These are phyloP conservation scores for Heritiera littoralis DNA, from an alignment of 345 rosid species.

Conservation along the genomic window DNA sequence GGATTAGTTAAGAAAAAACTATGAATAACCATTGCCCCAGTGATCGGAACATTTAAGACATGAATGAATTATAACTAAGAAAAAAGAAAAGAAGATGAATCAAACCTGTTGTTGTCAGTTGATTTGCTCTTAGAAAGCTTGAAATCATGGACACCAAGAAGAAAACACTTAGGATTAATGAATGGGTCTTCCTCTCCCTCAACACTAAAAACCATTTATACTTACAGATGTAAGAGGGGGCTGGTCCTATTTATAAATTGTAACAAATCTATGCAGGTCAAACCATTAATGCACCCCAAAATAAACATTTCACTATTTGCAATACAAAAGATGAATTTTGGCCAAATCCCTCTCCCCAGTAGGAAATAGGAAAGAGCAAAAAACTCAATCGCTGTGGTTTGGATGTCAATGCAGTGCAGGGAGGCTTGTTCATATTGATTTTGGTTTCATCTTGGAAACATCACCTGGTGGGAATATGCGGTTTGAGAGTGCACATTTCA, in stretches of 20 bases:
- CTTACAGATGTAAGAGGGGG: neutral
- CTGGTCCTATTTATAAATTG: neutral
- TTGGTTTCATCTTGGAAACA: conserved; percentile 93
- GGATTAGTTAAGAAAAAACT: neutral
- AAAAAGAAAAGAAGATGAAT: neutral
- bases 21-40: neutral
- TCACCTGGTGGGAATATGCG: conserved; percentile 98
- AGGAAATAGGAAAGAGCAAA: neutral
- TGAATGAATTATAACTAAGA: neutral
- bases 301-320: neutral
- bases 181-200: neutral
- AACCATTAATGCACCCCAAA: neutral
- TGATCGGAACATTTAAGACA: neutral
- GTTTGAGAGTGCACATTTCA: conserved; percentile 97
- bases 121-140: neutral
- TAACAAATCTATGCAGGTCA: neutral
- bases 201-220: neutral
- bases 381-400: neutral
- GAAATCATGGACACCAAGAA: neutral
- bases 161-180: neutral
- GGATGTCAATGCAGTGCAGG: conserved; percentile 58
- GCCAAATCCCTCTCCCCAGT: neutral
- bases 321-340: neutral
- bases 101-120: neutral
- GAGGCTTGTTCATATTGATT: conserved; percentile 96